phyloP scores from a whole-genome alignment of 1,139 yeast species.

The Kodamaea ohmeri region DNA sequence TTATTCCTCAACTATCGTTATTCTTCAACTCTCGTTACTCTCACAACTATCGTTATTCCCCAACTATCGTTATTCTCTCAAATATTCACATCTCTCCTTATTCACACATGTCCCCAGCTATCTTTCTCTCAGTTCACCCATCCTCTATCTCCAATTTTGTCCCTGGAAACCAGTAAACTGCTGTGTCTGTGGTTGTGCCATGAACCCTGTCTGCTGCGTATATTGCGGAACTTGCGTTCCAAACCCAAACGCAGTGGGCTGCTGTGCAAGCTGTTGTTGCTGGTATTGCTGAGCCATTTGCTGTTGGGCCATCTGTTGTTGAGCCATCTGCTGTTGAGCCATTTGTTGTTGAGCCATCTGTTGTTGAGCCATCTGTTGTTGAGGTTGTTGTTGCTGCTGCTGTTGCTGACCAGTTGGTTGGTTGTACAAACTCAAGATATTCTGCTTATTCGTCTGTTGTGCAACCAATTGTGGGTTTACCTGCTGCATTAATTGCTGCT shows the following conservation, averaged over 20 bases:
- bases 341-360: slow-evolving; percentile 14
- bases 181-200: slow-evolving; percentile 12
- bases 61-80: no score
- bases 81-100: no score
- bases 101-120: no score
- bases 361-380: slow-evolving; percentile 18
- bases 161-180: slow-evolving; percentile 18
- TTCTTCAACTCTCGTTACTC: no score
- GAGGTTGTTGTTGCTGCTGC: slow-evolving; percentile 18
- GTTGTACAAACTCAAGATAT: slow-evolving; percentile 39
- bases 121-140: no score
- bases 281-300: slow-evolving; percentile 12
- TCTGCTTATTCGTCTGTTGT: slow-evolving; percentile 46
- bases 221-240: slow-evolving; percentile 13
- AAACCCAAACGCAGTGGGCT: slow-evolving; percentile 12
- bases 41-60: no score
- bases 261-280: slow-evolving; percentile 14
- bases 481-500: slow-evolving; percentile 47
- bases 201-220: slow-evolving; percentile 10
- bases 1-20: no score
- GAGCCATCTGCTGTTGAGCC: slow-evolving; percentile 23
- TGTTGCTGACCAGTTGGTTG: slow-evolving; percentile 27
- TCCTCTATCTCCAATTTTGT: slow-evolving; percentile 3
- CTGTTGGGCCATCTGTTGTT: slow-evolving; percentile 18
- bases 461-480: slow-evolving; percentile 41